phyloP scores from a whole-genome alignment of 2,329 filamentous ascomycete species.

The Fusarium stilboides region DNA sequence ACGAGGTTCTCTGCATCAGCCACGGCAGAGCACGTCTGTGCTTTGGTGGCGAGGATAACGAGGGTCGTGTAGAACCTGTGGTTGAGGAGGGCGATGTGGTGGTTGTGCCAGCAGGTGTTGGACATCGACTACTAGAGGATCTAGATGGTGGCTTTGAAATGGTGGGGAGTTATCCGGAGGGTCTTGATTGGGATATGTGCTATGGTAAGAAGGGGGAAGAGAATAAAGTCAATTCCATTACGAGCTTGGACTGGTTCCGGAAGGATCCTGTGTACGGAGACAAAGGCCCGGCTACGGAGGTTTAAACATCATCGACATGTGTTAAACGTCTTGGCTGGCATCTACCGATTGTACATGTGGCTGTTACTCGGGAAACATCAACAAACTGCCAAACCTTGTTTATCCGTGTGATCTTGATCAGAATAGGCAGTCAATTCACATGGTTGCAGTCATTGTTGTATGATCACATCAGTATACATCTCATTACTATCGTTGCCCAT shows the following conservation, averaged over 20 bases:
- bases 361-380: background rate
- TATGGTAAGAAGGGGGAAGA: slow-evolving; percentile 70
- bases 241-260: slow-evolving; percentile 29
- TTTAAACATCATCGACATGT: background rate
- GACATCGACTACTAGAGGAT: slow-evolving; percentile 74
- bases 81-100: slow-evolving; percentile 74
- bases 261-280: slow-evolving; percentile 41
- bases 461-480: background rate
- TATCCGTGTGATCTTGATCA: no score
- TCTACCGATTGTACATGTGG: background rate
- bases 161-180: slow-evolving; percentile 76
- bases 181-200: slow-evolving; percentile 78
- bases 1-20: slow-evolving; percentile 76
- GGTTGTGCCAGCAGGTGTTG: slow-evolving; percentile 76
- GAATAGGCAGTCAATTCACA: no score
- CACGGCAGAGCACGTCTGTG: slow-evolving; percentile 72
- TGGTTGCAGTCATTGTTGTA: no score
- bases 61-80: slow-evolving; percentile 67
- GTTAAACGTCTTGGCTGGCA: background rate
- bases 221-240: slow-evolving; percentile 26
- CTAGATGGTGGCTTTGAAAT: slow-evolving; percentile 70
- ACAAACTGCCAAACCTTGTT: background rate
- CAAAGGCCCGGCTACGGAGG: slow-evolving; percentile 18
- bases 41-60: slow-evolving; percentile 77
- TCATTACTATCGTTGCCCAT: slow-evolving; percentile 15